Conservation (phyloP, 164 flowering plant genomes). For the Kalanchoe fedtschenkoi region DNA sequence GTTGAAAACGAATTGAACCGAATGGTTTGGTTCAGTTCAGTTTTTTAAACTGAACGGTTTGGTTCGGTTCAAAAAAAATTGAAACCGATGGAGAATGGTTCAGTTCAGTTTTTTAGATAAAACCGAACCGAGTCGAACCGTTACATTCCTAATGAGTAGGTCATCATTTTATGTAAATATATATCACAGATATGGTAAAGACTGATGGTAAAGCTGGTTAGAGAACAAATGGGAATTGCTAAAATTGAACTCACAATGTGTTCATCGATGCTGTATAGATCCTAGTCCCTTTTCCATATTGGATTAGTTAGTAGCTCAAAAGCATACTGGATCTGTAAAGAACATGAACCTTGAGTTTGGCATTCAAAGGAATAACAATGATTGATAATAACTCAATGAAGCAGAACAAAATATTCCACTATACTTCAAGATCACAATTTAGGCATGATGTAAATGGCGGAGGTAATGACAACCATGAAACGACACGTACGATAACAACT, state of each 20-base stretch:
- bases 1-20: no score
- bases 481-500: no score
- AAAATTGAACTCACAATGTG: constrained; percentile 50
- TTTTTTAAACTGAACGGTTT: no score
- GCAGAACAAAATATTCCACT: neutral
- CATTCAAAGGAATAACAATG: neutral
- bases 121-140: no score
- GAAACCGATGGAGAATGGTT: no score
- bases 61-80: no score
- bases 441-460: neutral
- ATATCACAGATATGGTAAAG: constrained; percentile 4
- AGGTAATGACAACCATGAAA: neutral
- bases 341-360: neutral
- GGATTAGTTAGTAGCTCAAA: constrained; percentile 75
- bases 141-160: no score
- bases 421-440: neutral
- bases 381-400: neutral
- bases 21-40: no score
- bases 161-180: neutral
- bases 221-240: neutral
- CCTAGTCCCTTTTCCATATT: constrained; percentile 86
- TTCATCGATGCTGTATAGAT: constrained; percentile 61
- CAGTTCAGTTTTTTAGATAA: no score
- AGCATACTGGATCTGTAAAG: constrained; percentile 72
- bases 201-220: neutral